Evolutionary conservation across 441 rosid species (phyloP).

Genomic region (Pelargonium myrrhifolium): DNA sequence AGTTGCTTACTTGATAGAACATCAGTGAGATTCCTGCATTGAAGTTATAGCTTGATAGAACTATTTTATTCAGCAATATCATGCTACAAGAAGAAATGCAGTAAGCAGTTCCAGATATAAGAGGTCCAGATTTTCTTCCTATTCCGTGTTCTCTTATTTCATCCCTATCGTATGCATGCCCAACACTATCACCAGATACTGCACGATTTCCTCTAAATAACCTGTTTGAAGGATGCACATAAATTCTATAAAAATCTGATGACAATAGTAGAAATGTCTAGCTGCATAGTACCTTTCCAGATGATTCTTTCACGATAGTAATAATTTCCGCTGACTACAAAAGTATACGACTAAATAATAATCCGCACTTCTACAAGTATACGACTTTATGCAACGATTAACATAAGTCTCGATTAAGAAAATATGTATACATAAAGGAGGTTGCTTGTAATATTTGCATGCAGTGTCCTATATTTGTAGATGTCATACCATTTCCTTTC

Average conservation of each 20-base stretch:
- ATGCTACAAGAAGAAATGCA: slow-evolving; percentile 87
- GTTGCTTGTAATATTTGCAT: no score
- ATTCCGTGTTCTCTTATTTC: slow-evolving; percentile 44
- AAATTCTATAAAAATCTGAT: background rate
- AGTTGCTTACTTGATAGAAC: slow-evolving; percentile 70
- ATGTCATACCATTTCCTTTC: background rate
- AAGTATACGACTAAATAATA: background rate
- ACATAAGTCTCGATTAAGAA: background rate
- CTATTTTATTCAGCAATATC: slow-evolving; percentile 77
- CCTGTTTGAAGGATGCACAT: slow-evolving; percentile 31
- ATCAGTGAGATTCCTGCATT: slow-evolving; percentile 70
- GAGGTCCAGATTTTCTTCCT: slow-evolving; percentile 49
- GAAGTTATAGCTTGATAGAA: slow-evolving; percentile 66
- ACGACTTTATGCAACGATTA: background rate
- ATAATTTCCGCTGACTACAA: background rate
- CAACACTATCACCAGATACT: slow-evolving; percentile 13
- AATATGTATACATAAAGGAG: background rate
- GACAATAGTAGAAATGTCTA: background rate
- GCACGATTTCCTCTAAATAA: slow-evolving; percentile 46
- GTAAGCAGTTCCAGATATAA: slow-evolving; percentile 81
- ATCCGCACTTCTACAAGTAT: background rate
- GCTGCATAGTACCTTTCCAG: background rate
- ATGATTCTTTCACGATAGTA: background rate
- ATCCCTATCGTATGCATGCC: slow-evolving; percentile 27
- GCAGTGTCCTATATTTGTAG: no score